Evolutionary conservation across 176 grass and related monocot species (phyloP).

Genomic region (Chrysopogon serrulatus): DNA sequence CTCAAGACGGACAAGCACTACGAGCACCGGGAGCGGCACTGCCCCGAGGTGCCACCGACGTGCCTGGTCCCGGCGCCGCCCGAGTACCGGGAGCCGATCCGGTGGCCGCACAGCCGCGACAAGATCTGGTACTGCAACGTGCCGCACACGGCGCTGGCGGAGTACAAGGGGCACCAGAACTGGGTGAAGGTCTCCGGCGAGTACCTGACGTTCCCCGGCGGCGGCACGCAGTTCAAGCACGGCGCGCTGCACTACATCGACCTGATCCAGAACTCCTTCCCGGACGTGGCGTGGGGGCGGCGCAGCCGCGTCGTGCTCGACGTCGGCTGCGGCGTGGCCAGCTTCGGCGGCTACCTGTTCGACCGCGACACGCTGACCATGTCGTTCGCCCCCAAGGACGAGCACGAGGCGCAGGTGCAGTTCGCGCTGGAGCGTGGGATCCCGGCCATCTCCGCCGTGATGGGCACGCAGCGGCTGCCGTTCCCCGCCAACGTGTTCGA

Average conservation of each 20-base stretch:
- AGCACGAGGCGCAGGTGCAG: constrained; percentile 99
- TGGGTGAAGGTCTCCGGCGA: constrained; percentile 92
- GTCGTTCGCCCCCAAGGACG: constrained; percentile 95
- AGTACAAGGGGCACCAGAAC: constrained; percentile 78
- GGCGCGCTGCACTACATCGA: constrained; percentile 86
- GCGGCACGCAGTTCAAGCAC: constrained; percentile 92
- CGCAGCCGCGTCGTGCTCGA: constrained; percentile 68
- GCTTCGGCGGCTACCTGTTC: constrained; percentile 89
- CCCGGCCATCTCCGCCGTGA: constrained; percentile 87
- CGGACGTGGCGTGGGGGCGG: constrained; percentile 61
- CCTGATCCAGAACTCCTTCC: constrained; percentile 53
- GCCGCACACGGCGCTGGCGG: constrained; percentile 66
- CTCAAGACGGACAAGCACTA: constrained; percentile 64
- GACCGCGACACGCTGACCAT: constrained; percentile 80
- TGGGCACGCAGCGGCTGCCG: constrained; percentile 81
- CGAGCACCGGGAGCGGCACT: constrained; percentile 95
- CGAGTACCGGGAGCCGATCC: constrained; percentile 54
- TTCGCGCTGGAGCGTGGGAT: constrained; percentile 96
- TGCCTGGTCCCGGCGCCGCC: constrained; percentile 76
- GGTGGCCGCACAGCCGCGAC: constrained; percentile 83
- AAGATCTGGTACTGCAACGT: constrained; percentile 99
- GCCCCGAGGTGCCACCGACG: constrained; percentile 45
- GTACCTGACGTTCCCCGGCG: constrained; percentile 83
- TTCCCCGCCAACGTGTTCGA: constrained; percentile 81
- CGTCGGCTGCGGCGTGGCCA: constrained; percentile 94